Percentiles rank a stretch among this genome's conserved stretches.
These are phyloP conservation scores for Eucalyptus grandis DNA, from an alignment of 345 rosid species.

Conservation along the genomic window DNA sequence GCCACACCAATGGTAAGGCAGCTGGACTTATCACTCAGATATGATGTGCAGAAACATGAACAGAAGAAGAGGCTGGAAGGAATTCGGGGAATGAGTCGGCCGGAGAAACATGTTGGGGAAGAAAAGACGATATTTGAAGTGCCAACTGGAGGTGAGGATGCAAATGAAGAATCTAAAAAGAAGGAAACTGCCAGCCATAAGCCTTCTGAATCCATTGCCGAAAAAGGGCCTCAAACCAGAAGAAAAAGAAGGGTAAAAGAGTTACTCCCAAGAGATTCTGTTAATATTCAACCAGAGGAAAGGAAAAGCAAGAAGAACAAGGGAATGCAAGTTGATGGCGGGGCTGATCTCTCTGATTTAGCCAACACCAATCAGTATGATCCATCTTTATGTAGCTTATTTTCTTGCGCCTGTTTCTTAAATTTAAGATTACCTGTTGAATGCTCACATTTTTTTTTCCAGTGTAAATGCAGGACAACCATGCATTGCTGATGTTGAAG, in stretches of 20 bases:
- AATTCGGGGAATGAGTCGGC: not conserved
- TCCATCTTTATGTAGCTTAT: not conserved
- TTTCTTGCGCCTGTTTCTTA: not conserved
- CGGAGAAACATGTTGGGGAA: constrained; percentile 14
- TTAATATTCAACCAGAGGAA: constrained; percentile 4
- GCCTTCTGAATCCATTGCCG: constrained; percentile 15
- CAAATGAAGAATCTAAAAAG: constrained; percentile 9
- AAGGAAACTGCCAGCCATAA: constrained; percentile 5
- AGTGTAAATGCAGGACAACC: constrained; percentile 21
- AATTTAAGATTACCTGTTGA: not conserved
- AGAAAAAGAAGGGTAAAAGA: constrained; percentile 41
- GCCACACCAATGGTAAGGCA: constrained; percentile 1
- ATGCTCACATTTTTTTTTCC: not conserved
- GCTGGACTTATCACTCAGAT: constrained; percentile 6
- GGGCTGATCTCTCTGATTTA: constrained; percentile 15
- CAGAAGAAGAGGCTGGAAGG: not conserved
- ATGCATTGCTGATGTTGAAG: constrained; percentile 21
- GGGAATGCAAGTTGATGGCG: constrained; percentile 23
- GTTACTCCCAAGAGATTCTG: constrained; percentile 4
- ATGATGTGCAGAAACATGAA: not conserved
- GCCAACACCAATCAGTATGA: constrained; percentile 22
- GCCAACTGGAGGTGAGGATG: constrained; percentile 9
- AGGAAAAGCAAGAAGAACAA: constrained; percentile 36
- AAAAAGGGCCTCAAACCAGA: constrained; percentile 24
- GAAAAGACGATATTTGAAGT: constrained; percentile 44